phyloP scores from a whole-genome alignment of 352 stramenopile genomes.

The Globisporangium echinulatum region DNA sequence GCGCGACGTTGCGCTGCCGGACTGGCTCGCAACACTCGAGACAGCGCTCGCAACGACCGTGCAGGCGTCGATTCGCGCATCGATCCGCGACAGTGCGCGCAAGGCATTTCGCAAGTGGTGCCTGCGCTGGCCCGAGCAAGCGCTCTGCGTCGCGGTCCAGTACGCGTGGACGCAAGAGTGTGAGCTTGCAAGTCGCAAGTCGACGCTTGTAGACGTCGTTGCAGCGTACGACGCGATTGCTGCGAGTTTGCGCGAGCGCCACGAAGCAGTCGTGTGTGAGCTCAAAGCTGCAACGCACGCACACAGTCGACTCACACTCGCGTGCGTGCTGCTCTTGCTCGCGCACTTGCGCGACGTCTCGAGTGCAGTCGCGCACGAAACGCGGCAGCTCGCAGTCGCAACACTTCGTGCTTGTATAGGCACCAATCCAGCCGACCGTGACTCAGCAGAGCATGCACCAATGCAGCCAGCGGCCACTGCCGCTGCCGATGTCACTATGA shows the following conservation, averaged over 20 bases:
- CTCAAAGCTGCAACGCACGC: constrained; percentile 38
- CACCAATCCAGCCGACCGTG: no score
- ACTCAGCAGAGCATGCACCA: no score
- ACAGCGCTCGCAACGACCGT: constrained; percentile 53
- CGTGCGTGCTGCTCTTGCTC: constrained; percentile 46
- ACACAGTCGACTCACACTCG: constrained; percentile 24
- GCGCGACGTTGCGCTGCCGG: constrained; percentile 19
- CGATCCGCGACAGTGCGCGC: constrained; percentile 48
- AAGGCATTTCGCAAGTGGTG: constrained; percentile 86
- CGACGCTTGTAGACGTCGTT: constrained; percentile 12
- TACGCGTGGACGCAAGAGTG: constrained; percentile 54
- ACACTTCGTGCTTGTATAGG: no score
- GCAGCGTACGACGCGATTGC: constrained; percentile 29
- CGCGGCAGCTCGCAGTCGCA: constrained; percentile 18
- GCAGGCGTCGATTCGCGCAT: constrained; percentile 55
- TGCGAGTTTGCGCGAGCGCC: constrained; percentile 23
- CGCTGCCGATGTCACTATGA: no score
- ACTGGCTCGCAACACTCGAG: constrained; percentile 63
- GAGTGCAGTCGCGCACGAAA: constrained; percentile 6
- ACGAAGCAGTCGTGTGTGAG: constrained; percentile 33
- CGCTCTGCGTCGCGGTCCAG: constrained; percentile 43
- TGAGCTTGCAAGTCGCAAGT: constrained; percentile 31
- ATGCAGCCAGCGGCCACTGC: not conserved
- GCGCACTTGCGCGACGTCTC: constrained; percentile 53
- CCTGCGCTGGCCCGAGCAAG: constrained; percentile 71